Percentiles rank a stretch among this genome's conserved stretches.
Evolutionary conservation across 345 rosid genomes (phyloP).

Genomic region (Streptanthus diversifolius): DNA sequence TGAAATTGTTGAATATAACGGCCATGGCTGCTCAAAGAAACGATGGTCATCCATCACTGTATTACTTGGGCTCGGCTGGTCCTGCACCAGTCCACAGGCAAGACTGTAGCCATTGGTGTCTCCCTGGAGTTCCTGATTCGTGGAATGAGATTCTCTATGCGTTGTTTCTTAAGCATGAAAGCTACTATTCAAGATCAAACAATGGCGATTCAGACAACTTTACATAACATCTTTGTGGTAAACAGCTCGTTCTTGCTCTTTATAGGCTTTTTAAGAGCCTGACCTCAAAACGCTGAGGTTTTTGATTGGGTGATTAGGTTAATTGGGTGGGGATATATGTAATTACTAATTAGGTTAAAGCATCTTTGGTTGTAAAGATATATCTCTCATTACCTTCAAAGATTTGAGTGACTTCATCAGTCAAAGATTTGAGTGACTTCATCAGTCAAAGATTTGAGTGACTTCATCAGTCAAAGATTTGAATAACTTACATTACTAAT

Average conservation of each 20-base stretch:
- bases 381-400: neutral
- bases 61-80: conserved; percentile 53
- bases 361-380: conserved; percentile 21
- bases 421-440: neutral
- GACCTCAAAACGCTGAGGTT: neutral
- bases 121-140: conserved; percentile 90
- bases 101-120: conserved; percentile 98
- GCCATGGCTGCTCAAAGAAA: conserved; percentile 66
- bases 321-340: conserved; percentile 17
- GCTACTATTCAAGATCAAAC: neutral
- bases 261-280: neutral
- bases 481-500: too few relatives aligned
- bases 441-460: too few relatives aligned
- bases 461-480: too few relatives aligned
- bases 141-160: conserved; percentile 88
- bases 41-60: conserved; percentile 80
- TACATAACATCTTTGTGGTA: conserved; percentile 3
- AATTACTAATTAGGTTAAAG: conserved; percentile 23
- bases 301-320: conserved; percentile 31
- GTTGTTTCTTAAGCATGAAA: conserved; percentile 47
- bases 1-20: conserved; percentile 63
- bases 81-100: conserved; percentile 68
- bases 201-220: conserved; percentile 14
- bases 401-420: neutral
- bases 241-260: neutral